Base-by-base conservation (phyloP, 306 rosid genomes). In the Vicia sativa region DNA sequence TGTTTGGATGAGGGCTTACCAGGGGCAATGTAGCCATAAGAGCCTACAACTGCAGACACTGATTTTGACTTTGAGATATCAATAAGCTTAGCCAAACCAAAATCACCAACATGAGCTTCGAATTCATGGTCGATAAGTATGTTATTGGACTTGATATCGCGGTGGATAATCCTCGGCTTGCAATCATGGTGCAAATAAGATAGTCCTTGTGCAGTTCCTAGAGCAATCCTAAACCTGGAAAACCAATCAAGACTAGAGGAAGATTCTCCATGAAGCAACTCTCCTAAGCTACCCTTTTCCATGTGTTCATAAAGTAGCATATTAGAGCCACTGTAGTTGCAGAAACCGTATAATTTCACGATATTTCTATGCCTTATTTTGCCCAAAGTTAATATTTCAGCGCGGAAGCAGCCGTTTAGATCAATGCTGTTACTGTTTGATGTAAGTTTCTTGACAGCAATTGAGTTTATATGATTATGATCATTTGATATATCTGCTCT, bases 1-100 rank as follows among this genome's bases (percentile, higher is more conserved):
- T 21, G 43, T 56, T 37, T 35, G 48, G 55, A 65, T 19, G 64
- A 46, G 7, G 58, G 3, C 85, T 73, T 74, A 90, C 91, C 96
- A 12, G 96, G 96, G 77, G 95, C 96, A 46, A 87, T 90, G 63
- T 90, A 90, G 54, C 96, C 95, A 62, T 90, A 87, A 3, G 96
- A 87, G 45, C 96, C 96, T 18, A 85, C 91, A 54, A 90, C 87
- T 4, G 95, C 91, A 37, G 96, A 87, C 86, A 83, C 78, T 70
- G 96, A 81, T 79, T 87, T 87, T 11, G 96, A 87, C 37, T 60
- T 76, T 16, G 91, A 88, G 82, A 87, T 77, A 62, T 90, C 95
- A 19, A 85, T 75, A 18, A 84, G 83, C 71, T 87, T 87, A 10
- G 95, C 95, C 80, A 87, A 79, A 54, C 96, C 95, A 46, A 90